phyloP scores from a whole-genome alignment of 371 early-diverging fungal species.

The Gilbertella persicaria region DNA sequence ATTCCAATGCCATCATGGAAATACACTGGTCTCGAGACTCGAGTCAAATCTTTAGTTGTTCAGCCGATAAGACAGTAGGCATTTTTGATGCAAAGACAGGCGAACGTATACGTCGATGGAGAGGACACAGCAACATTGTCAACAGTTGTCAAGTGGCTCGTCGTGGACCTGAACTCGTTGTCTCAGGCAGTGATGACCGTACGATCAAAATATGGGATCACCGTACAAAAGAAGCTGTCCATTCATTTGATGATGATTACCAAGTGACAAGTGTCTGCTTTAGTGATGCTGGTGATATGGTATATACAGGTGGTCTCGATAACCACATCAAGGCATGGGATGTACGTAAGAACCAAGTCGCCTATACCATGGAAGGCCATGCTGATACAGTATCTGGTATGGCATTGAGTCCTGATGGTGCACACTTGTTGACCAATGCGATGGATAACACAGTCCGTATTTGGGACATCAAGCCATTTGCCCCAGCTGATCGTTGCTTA shows the following conservation, averaged over 20 bases:
- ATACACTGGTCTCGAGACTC: slow-evolving; percentile 89
- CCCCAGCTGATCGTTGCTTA: slow-evolving; percentile 63
- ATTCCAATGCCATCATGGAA: slow-evolving; percentile 84
- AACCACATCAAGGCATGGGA: slow-evolving; percentile 91
- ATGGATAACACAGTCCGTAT: slow-evolving; percentile 96
- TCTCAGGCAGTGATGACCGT: slow-evolving; percentile 80
- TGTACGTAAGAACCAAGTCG: slow-evolving; percentile 69
- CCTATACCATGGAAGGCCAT: slow-evolving; percentile 81
- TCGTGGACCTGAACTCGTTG: slow-evolving; percentile 69
- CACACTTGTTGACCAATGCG: slow-evolving; percentile 76
- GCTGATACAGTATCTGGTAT: slow-evolving; percentile 91
- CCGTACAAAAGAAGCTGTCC: slow-evolving; percentile 73
- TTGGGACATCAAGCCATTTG: slow-evolving; percentile 95
- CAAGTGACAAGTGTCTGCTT: slow-evolving; percentile 84
- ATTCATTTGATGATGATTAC: slow-evolving; percentile 67
- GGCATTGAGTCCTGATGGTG: slow-evolving; percentile 82
- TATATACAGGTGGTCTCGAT: slow-evolving; percentile 91
- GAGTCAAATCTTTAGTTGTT: slow-evolving; percentile 72
- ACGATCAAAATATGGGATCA: slow-evolving; percentile 77
- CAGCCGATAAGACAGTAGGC: slow-evolving; percentile 70
- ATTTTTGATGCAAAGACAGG: slow-evolving; percentile 85
- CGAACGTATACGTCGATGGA: slow-evolving; percentile 70
- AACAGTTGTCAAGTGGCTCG: slow-evolving; percentile 71
- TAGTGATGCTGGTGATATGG: slow-evolving; percentile 75
- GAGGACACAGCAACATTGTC: slow-evolving; percentile 76